Percentiles rank a stretch among this genome's conserved stretches.
Conservation (phyloP, 139 green algal genomes). For the Yamagishiella unicocca region DNA sequence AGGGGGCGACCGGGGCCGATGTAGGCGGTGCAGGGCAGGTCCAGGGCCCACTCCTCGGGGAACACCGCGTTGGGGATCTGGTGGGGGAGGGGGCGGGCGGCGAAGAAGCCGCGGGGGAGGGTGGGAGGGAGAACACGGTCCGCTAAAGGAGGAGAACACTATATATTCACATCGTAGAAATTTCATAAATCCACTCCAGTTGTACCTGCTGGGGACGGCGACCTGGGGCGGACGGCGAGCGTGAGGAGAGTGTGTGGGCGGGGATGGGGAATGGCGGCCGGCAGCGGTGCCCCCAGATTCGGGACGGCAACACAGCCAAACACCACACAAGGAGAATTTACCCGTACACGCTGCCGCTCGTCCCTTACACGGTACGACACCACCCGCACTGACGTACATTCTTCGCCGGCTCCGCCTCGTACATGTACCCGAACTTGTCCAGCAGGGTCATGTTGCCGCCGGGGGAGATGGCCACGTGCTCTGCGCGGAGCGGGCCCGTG, state of each 20-base stretch:
- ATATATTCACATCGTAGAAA: too few species aligned
- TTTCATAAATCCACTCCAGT: too few species aligned
- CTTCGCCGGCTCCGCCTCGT: slow-evolving; percentile 32
- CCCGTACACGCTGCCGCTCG: too few species aligned
- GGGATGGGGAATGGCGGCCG: too few species aligned
- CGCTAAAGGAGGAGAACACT: too few species aligned
- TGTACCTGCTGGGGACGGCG: too few species aligned
- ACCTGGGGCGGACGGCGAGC: too few species aligned
- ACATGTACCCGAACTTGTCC: slow-evolving; percentile 47
- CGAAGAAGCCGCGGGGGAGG: neutral
- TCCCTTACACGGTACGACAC: too few species aligned
- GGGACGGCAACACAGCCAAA: too few species aligned
- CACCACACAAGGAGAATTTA: too few species aligned
- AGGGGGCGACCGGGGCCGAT: slow-evolving; percentile 42
- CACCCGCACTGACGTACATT: slow-evolving; percentile 15
- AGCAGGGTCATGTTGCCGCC: slow-evolving; percentile 42
- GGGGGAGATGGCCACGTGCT: slow-evolving; percentile 35
- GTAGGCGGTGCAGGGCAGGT: slow-evolving; percentile 5
- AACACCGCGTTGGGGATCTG: slow-evolving; percentile 32
- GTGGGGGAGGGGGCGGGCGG: neutral
- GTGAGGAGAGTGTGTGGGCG: too few species aligned
- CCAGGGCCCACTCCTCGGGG: slow-evolving; percentile 24
- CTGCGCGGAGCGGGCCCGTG: neutral
- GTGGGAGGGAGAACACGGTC: neutral
- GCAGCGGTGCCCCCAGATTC: too few species aligned